These are phyloP conservation scores for Rubia balearica DNA, from an alignment of 305 asterid species.

Conservation along the genomic window DNA sequence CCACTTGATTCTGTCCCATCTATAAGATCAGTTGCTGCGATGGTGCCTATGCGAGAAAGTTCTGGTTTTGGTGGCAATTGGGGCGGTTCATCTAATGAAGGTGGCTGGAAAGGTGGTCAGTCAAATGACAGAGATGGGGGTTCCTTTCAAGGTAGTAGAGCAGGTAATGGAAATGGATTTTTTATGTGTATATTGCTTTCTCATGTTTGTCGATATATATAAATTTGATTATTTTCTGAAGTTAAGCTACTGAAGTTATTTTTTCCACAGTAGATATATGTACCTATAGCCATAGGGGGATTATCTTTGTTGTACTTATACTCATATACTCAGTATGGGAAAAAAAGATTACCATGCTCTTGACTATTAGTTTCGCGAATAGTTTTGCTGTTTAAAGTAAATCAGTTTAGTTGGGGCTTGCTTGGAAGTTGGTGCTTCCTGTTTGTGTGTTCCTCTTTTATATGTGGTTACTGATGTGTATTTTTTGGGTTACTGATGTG, in stretches of 20 bases:
- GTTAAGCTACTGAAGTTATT: no score
- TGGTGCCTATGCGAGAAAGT: conserved; percentile 75
- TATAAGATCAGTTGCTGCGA: conserved; percentile 77
- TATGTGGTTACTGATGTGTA: neutral
- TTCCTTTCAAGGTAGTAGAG: conserved; percentile 37
- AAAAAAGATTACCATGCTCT: no score
- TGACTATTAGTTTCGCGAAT: no score
- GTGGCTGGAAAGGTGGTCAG: conserved; percentile 66
- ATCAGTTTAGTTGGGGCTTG: neutral
- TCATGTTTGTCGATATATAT: neutral
- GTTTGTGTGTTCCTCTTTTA: neutral
- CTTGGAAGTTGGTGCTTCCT: neutral
- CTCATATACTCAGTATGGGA: no score
- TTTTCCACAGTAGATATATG: no score
- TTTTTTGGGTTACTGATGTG: neutral
- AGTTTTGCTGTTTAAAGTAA: no score
- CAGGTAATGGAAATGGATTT: conserved; percentile 34
- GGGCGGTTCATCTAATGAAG: conserved; percentile 68
- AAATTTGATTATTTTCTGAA: no score
- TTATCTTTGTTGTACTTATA: no score
- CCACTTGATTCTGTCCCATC: conserved; percentile 68
- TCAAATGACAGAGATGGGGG: conserved; percentile 53
- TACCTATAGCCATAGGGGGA: no score
- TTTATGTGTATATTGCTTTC: neutral
- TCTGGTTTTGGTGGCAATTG: conserved; percentile 73